Evolutionary conservation across 441 rosid species (phyloP).

Genomic region (Monsonia emarginata): DNA sequence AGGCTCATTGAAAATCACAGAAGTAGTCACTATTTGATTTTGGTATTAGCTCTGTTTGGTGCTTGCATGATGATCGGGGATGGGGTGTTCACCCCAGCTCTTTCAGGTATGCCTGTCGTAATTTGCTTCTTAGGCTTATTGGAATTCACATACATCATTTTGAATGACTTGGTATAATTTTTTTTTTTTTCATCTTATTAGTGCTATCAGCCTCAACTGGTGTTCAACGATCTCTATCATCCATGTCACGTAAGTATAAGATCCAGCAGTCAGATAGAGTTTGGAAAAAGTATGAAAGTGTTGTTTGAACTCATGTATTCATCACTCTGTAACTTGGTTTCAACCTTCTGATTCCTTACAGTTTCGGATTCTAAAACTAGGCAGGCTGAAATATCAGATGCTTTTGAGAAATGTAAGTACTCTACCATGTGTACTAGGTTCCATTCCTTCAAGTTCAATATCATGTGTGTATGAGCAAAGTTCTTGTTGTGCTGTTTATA

Average conservation of each 20-base stretch:
- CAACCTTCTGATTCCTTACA: constrained; percentile 20
- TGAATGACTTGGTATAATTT: background rate
- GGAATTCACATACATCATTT: background rate
- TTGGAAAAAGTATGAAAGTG: background rate
- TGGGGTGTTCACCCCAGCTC: constrained; percentile 50
- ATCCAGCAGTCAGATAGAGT: constrained; percentile 9
- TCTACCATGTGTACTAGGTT: background rate
- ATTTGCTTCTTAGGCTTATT: background rate
- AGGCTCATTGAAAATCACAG: constrained; percentile 31
- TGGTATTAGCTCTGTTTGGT: constrained; percentile 45
- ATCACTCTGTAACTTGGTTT: constrained; percentile 4
- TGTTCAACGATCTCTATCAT: constrained; percentile 33
- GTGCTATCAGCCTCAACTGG: constrained; percentile 48
- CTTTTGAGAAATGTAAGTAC: constrained; percentile 36
- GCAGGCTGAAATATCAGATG: constrained; percentile 22
- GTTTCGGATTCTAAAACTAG: constrained; percentile 27
- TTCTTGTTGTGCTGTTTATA: too few species aligned
- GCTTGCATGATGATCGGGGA: constrained; percentile 53
- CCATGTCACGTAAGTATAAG: constrained; percentile 33
- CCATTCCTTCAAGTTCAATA: background rate
- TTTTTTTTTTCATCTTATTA: constrained; percentile 18
- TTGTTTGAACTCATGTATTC: background rate
- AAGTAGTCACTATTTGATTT: constrained; percentile 39
- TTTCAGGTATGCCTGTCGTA: constrained; percentile 34
- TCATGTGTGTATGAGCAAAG: constrained; percentile 2